phyloP scores from a whole-genome alignment of 2,329 filamentous ascomycete genomes.

The Chaetomiaceae sp. region DNA sequence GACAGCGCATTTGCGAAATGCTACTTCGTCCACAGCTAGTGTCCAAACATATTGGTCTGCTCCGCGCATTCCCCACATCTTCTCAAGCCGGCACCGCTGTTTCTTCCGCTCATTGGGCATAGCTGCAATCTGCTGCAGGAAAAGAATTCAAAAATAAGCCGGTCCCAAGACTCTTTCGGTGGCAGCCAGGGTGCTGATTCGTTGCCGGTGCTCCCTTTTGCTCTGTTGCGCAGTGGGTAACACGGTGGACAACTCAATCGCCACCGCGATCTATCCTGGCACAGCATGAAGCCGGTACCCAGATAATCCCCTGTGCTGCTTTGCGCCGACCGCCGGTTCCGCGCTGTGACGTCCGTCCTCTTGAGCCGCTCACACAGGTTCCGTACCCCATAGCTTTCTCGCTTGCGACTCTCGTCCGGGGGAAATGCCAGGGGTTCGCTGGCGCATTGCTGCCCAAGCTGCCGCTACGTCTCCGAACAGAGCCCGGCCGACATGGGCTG shows the following conservation, averaged over 20 bases:
- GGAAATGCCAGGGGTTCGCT: constrained; percentile 32
- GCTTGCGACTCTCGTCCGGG: constrained; percentile 26
- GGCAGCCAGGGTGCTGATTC: constrained; percentile 22
- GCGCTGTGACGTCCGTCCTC: constrained; percentile 29
- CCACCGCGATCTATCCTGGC: constrained; percentile 22
- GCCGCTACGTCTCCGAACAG: constrained; percentile 30
- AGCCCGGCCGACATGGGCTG: constrained; percentile 33
- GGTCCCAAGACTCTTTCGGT: constrained; percentile 3
- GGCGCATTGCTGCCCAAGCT: constrained; percentile 43
- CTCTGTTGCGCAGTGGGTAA: constrained; percentile 23
- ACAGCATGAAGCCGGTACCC: constrained; percentile 28
- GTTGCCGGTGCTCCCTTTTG: constrained; percentile 19
- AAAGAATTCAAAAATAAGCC: background rate
- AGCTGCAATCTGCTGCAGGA: constrained; percentile 20
- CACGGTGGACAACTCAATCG: constrained; percentile 24
- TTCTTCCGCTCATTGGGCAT: constrained; percentile 34
- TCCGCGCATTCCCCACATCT: background rate
- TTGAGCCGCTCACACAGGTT: constrained; percentile 22
- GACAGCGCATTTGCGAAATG: constrained; percentile 20
- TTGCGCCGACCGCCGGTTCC: constrained; percentile 27
- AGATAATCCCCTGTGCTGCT: constrained; percentile 23
- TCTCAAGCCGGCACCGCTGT: constrained; percentile 1
- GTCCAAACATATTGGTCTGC: background rate
- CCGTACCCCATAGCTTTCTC: constrained; percentile 5
- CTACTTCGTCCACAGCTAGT: constrained; percentile 8